Base-by-base conservation (phyloP, 2,329 filamentous ascomycete species). In the Colletotrichum gigasporum region DNA sequence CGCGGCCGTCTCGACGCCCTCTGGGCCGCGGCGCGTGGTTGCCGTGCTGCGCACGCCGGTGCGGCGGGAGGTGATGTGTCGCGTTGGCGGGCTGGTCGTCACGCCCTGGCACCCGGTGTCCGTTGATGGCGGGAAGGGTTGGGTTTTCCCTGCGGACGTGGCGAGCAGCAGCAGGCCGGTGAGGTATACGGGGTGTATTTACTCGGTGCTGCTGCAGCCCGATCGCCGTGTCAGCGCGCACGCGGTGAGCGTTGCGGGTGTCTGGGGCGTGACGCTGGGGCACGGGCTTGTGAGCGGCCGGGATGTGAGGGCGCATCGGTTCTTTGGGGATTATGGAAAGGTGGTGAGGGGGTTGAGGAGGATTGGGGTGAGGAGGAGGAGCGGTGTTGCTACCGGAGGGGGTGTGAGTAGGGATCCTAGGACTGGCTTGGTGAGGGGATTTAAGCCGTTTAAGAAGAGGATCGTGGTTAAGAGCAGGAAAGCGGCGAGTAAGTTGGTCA, bases 31-130 rank as follows among this genome's bases (percentile, higher is more conserved):
- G 4, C 73, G 75, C 20, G 84, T 90, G 5, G 78, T 71, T 0
- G 79, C 80, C 6, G 79, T 90, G 6, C 72, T 90, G 26, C 81
- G 79, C 69, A 88, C 85, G 5, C 71, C 73, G 0, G 80, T 87
- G 0, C 57, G 65, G 2, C 61, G 72, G 39, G 74, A 74, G 34
- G 62, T 70, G 2, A 77, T 89, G 70, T 85, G 82, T 63, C 76
- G 76, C 0, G 71, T 88, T 1, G 79, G 79, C 2, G 69, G 63
- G 1, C 74, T 89, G 7, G 71, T 84, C 6, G 81, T 89, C 26
- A 90, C 87, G 22, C 82, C 84, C 0, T 90, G 85, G 85, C 88
- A 90, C 70, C 87, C 87, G 1, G 73, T 90, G 3, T 79, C 75
- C 0, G 48, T 71, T 2, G 74, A 79, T 18, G 74, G 63, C 8